Evolutionary conservation across 192 early-diverging fungal genomes (phyloP), one percentile per base, ranked within the genome.

Genomic region (Thamnidium elegans): DNA sequence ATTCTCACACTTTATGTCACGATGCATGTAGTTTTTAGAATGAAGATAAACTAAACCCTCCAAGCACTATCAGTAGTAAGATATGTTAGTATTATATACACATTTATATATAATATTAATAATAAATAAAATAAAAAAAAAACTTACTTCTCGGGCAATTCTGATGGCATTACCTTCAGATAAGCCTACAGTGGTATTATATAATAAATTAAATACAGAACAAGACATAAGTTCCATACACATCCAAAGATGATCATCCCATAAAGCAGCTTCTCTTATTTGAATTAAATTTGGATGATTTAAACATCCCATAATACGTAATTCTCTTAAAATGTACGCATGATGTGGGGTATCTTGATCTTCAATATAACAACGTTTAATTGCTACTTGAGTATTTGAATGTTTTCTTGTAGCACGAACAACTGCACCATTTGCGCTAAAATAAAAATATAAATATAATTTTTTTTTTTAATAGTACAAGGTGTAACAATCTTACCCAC

Each of bases 1-100:
- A 55, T 80, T 80, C 52, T 80, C 75, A 34, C 75, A 73, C 61
- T 80, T 80, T 59, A 80, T 63, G 68, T 80, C 78, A 64, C 78
- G 75, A 63, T 80, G 78, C 70, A 80, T 77, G 46, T 75, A 78
- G 43, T 77, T 77, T 17, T 73, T 69, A 20, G 56, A 59, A 55
- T 80, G 78, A 5, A 80, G 45, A 61, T 75, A 77, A 7, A 78
- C 67, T 19, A 80, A 55, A 26, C 75, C 78, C 60, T 77, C 59
- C 23, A 77, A 55, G 54, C 72, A 73, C 66, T 67, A 53, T 2
- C 26, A 26, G 3, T 26, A 26, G 2, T n/a, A n/a, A n/a, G n/a
- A n/a, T n/a, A n/a, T 26, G 30, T 36, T 17, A 15, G 4, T 34
- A 6, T 10, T 15, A 32, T 23, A 19, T 45, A 60, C 21, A n/a